These are phyloP conservation scores for Endothia cerciana DNA, from an alignment of 2,329 filamentous ascomycete species.

Conservation along the genomic window DNA sequence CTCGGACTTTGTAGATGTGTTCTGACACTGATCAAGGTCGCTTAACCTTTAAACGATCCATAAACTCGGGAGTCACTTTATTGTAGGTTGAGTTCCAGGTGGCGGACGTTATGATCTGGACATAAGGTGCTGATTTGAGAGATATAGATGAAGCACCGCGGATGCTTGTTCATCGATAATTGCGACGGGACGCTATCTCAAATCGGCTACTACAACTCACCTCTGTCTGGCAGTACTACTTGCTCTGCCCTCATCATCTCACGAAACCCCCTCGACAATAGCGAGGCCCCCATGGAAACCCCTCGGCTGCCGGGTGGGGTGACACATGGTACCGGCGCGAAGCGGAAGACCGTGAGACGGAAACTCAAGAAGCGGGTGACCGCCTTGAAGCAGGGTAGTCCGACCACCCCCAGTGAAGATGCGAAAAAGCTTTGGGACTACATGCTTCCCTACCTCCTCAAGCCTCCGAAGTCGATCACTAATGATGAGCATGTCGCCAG, in stretches of 20 bases:
- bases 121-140: neutral
- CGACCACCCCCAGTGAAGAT: neutral
- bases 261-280: slow-evolving; percentile 14
- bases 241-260: slow-evolving; percentile 18
- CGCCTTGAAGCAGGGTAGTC: neutral
- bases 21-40: too few species aligned
- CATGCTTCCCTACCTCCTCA: slow-evolving; percentile 22
- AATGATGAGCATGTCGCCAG: slow-evolving; percentile 4
- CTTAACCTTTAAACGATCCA: slow-evolving; percentile 20
- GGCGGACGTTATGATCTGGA: neutral
- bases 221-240: slow-evolving; percentile 7
- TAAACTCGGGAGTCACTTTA: slow-evolving; percentile 33
- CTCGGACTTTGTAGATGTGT: too few species aligned
- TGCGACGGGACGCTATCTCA: slow-evolving; percentile 26
- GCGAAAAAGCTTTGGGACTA: slow-evolving; percentile 25
- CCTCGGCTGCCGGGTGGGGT: neutral
- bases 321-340: neutral
- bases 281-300: slow-evolving; percentile 17
- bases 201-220: slow-evolving; percentile 17
- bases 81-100: slow-evolving; percentile 1
- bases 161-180: slow-evolving; percentile 27
- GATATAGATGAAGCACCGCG: slow-evolving; percentile 19
- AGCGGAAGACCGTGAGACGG: neutral
- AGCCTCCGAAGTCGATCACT: neutral
- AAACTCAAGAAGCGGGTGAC: neutral